Evolutionary conservation across 2,329 filamentous ascomycete genomes (phyloP).

Genomic region (Exophiala mesophila): DNA sequence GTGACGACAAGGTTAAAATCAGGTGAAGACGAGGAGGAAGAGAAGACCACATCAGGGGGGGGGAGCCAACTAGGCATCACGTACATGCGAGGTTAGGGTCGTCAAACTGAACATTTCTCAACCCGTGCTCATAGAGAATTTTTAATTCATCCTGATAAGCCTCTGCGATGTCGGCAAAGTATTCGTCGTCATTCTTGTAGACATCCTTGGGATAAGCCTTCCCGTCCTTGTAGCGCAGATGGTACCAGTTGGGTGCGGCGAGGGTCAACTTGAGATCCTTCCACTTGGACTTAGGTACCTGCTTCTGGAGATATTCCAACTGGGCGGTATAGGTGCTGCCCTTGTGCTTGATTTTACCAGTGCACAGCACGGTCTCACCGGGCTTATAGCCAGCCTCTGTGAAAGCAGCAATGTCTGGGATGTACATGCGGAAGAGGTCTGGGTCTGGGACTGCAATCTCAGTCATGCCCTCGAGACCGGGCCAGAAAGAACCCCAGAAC

Average conservation of each 20-base stretch:
- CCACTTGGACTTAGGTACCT: slow-evolving; percentile 52
- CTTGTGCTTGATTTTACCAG: slow-evolving; percentile 47
- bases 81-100: slow-evolving; percentile 57
- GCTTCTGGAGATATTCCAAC: slow-evolving; percentile 50
- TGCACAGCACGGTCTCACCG: slow-evolving; percentile 47
- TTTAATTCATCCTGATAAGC: slow-evolving; percentile 55
- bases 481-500: slow-evolving; percentile 47
- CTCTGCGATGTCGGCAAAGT: slow-evolving; percentile 55
- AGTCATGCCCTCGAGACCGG: slow-evolving; percentile 45
- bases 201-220: slow-evolving; percentile 46
- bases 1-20: not conserved
- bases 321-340: slow-evolving; percentile 42
- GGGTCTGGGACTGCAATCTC: slow-evolving; percentile 40
- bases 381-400: slow-evolving; percentile 48
- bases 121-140: slow-evolving; percentile 52
- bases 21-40: too few species aligned
- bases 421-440: slow-evolving; percentile 49
- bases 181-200: slow-evolving; percentile 50
- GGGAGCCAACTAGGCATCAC: slow-evolving; percentile 33
- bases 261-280: slow-evolving; percentile 59
- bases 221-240: slow-evolving; percentile 50
- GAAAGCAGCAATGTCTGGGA: slow-evolving; percentile 53
- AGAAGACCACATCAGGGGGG: slow-evolving; percentile 29
- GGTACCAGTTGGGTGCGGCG: slow-evolving; percentile 58
- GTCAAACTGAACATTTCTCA: slow-evolving; percentile 57